Evolutionary conservation across 169 alveolate genomes (phyloP).

Genomic region (Plasmodium fragile): DNA sequence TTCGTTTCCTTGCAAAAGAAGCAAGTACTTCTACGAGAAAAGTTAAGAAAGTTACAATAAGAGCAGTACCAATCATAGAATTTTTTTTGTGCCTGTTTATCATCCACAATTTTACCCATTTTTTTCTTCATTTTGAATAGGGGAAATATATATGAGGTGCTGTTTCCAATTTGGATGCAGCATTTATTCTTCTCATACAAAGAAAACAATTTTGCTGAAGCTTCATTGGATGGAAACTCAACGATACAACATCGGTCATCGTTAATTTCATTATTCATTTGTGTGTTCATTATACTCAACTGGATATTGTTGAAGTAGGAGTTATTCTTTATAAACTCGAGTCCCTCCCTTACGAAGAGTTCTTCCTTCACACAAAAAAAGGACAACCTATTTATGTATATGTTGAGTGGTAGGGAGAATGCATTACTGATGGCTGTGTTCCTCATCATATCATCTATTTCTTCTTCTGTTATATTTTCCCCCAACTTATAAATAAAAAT

Average conservation of each 20-base stretch:
- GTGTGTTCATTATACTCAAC: slow-evolving; percentile 9
- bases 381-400: slow-evolving; percentile 61
- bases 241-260: slow-evolving; percentile 69
- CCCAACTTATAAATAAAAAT: slow-evolving; percentile 45
- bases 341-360: slow-evolving; percentile 43
- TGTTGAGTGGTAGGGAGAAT: slow-evolving; percentile 79
- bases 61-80: slow-evolving; percentile 86
- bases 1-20: slow-evolving; percentile 61
- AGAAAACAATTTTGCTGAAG: slow-evolving; percentile 67
- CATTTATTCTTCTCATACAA: slow-evolving; percentile 75
- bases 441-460: slow-evolving; percentile 81
- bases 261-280: slow-evolving; percentile 12
- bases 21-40: slow-evolving; percentile 76
- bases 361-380: slow-evolving; percentile 54
- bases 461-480: slow-evolving; percentile 78
- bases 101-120: slow-evolving; percentile 9
- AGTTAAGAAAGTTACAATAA: slow-evolving; percentile 82
- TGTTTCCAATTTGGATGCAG: background rate
- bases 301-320: slow-evolving; percentile 61
- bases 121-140: slow-evolving; percentile 34
- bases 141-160: slow-evolving; percentile 63
- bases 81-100: slow-evolving; percentile 27
- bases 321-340: slow-evolving; percentile 71
- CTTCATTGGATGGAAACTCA: slow-evolving; percentile 71
- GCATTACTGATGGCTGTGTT: slow-evolving; percentile 82